Conservation (phyloP, 2,329 filamentous ascomycete species). For the Dactylellina cionopaga region DNA sequence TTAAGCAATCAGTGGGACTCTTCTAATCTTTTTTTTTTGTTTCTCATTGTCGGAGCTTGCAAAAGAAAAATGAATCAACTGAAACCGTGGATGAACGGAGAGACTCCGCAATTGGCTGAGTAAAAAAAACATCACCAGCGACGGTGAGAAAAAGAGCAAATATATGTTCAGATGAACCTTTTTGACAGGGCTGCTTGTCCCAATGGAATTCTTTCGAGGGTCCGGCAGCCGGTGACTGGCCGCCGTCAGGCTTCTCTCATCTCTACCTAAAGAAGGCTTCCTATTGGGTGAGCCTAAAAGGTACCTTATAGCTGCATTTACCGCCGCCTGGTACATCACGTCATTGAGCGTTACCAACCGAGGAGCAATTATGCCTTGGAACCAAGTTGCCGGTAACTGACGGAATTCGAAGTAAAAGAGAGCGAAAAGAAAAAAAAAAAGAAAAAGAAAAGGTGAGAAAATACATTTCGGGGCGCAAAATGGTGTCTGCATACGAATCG, state of each 20-base stretch:
- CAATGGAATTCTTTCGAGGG: too few relatives aligned
- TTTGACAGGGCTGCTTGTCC: too few relatives aligned
- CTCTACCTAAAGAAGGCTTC: neutral
- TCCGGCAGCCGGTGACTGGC: slow-evolving; percentile 9
- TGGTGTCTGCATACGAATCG: neutral
- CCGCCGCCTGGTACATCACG: slow-evolving; percentile 43
- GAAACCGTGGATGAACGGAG: slow-evolving; percentile 28
- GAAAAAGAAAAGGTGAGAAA: neutral
- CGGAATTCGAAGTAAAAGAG: slow-evolving; percentile 30
- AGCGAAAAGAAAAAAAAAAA: neutral
- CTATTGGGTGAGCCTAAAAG: neutral
- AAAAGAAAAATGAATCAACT: slow-evolving; percentile 19
- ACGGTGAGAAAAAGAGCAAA: slow-evolving; percentile 8
- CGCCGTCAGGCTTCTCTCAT: neutral
- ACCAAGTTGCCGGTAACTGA: slow-evolving; percentile 51
- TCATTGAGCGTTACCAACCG: slow-evolving; percentile 43
- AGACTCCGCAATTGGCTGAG: slow-evolving; percentile 13
- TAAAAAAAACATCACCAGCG: slow-evolving; percentile 3
- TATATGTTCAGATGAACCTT: too few relatives aligned
- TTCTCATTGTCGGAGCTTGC: neutral
- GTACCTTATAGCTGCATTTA: slow-evolving; percentile 31
- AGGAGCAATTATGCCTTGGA: slow-evolving; percentile 24
- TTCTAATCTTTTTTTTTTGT: neutral
- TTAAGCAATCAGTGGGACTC: neutral
- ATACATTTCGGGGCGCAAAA: too few relatives aligned